Evolutionary conservation across 805 yeast species (phyloP).

Genomic region (Lipomyces mesembrius): DNA sequence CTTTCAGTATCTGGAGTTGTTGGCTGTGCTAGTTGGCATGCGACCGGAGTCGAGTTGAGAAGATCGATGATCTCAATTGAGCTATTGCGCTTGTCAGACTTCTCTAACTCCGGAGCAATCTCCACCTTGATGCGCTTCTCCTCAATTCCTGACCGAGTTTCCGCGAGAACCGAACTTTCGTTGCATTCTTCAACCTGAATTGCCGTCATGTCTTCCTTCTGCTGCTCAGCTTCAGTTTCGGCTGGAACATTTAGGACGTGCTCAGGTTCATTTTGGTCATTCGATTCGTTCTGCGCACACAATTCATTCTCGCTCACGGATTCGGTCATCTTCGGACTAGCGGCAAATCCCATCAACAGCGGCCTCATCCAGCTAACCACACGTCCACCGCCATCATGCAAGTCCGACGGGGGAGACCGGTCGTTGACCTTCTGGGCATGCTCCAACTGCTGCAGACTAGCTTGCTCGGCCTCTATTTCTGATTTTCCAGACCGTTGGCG

Average conservation of each 20-base stretch:
- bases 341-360: conserved; percentile 1
- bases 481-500: neutral
- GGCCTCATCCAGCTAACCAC: neutral
- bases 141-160: neutral
- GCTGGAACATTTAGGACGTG: neutral
- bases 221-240: conserved; percentile 5
- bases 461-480: neutral
- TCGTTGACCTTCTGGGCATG: neutral
- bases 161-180: neutral
- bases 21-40: neutral
- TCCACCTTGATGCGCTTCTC: neutral
- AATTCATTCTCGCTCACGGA: neutral
- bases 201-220: neutral
- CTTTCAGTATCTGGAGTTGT: neutral
- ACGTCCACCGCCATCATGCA: neutral
- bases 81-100: conserved; percentile 1
- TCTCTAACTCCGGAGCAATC: neutral
- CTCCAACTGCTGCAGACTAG: neutral
- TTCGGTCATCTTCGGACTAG: neutral
- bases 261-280: neutral
- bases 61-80: conserved; percentile 5
- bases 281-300: neutral
- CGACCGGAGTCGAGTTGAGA: neutral
- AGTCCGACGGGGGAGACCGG: neutral
- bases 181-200: neutral